Evolutionary conservation across 2,329 filamentous ascomycete genomes (phyloP).

Genomic region (Paraconiothyrium brasiliense): DNA sequence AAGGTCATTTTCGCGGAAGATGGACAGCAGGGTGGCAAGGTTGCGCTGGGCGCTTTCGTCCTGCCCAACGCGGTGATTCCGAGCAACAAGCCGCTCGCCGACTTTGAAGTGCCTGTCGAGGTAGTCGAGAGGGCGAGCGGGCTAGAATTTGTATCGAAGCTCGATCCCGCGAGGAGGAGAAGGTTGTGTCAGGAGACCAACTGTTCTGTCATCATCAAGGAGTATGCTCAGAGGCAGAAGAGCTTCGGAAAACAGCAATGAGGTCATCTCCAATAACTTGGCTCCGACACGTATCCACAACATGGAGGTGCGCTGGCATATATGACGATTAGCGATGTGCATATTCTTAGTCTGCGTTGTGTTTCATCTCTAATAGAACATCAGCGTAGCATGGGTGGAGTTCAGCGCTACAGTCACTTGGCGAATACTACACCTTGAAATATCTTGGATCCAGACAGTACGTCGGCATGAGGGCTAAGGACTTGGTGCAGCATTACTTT

Average conservation of each 20-base stretch:
- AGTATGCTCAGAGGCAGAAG: conserved; percentile 73
- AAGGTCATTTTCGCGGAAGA: conserved; percentile 98
- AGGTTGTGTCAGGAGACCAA: conserved; percentile 85
- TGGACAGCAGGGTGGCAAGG: conserved; percentile 67
- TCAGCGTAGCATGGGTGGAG: conserved; percentile 20
- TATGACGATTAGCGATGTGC: too few species aligned
- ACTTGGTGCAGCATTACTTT: too few species aligned
- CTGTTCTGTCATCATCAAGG: conserved; percentile 83
- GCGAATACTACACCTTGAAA: conserved; percentile 1
- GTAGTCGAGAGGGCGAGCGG: conserved; percentile 91
- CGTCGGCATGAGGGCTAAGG: too few species aligned
- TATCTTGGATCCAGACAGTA: too few species aligned
- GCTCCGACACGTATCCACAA: too few species aligned
- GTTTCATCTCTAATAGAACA: background rate
- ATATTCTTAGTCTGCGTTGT: too few species aligned
- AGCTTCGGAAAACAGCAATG: conserved; percentile 48
- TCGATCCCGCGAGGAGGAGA: conserved; percentile 77
- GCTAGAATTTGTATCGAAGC: conserved; percentile 84
- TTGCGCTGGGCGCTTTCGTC: conserved; percentile 93
- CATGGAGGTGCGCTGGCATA: too few species aligned
- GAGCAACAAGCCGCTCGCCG: conserved; percentile 84
- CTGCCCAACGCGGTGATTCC: conserved; percentile 89
- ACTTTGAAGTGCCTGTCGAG: conserved; percentile 96
- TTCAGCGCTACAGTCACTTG: conserved; percentile 7
- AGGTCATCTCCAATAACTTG: background rate